A percentile compares a stretch with the other conserved stretches of the same genome.
Conservation (phyloP, 1,139 yeast species). For the Sugiyamaella castrensis region DNA sequence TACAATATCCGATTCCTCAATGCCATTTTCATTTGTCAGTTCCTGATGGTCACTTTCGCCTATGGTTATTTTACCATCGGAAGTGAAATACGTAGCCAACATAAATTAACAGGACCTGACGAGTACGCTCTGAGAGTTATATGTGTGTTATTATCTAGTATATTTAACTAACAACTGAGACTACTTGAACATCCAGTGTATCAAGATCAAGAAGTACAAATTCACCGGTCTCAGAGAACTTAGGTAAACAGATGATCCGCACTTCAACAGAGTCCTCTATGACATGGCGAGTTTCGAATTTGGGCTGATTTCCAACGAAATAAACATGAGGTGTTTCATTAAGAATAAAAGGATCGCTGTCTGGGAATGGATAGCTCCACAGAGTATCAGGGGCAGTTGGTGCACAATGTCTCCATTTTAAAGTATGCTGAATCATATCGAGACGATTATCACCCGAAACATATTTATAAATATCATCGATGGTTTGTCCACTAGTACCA, state of each 20-base stretch:
- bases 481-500: constrained; percentile 82
- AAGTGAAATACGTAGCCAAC: no score
- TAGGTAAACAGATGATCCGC: constrained; percentile 66
- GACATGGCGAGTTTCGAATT: constrained; percentile 46
- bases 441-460: constrained; percentile 39
- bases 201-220: constrained; percentile 63
- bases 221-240: constrained; percentile 62
- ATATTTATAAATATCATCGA: constrained; percentile 73
- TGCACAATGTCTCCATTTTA: constrained; percentile 81
- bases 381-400: constrained; percentile 98
- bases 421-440: constrained; percentile 61
- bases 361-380: constrained; percentile 75
- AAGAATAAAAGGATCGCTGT: constrained; percentile 76
- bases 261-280: constrained; percentile 40
- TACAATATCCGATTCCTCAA: no score
- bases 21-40: no score
- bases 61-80: no score
- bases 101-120: no score
- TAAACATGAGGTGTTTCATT: constrained; percentile 80
- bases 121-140: no score
- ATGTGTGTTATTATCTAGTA: background rate
- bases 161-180: constrained; percentile 25
- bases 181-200: constrained; percentile 52
- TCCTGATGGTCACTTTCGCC: no score
- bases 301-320: constrained; percentile 79